Base-by-base conservation (phyloP, 306 rosid species). In the Purshia tridentata region DNA sequence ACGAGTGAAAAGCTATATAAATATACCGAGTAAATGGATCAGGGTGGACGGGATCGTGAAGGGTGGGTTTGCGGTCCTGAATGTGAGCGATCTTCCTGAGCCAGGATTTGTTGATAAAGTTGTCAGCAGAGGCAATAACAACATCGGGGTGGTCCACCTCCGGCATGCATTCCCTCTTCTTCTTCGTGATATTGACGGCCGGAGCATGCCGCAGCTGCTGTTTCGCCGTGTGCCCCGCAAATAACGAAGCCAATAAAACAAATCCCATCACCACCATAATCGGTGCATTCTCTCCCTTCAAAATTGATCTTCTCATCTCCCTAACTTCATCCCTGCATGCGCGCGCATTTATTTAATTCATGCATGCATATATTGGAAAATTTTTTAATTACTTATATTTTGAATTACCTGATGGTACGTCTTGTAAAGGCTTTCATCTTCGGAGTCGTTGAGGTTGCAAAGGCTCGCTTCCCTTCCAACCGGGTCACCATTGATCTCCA, bases 161-260 rank as follows among this genome's bases (percentile, higher is more conserved):
- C 11, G 52, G 49, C 16, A 76, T 1, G 39, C 78, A 62, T 10
- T 41, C 75, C 70, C 84, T 70, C 70, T 63, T 76, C 65, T 23
- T 66, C 75, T 81, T 81, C 53, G 29, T 65, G 39, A 71, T 1
- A 11, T 20, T 7, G 42, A 81, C 81, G 0, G 56, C 7, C 0
- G 84, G 84, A 14, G 77, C 54, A 66, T 81, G 78, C 78, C 71
- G 18, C 29, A 81, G 74, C 48, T 81, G 84, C 73, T 76, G 84
- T 35, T 76, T 72, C 6, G 6, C 78, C 58, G 54, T 81, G 81
- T 2, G 66, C 23, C 40, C 51, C 69, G 66, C 66, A 9, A 3
- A 79, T 72, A 4, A 41, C 5, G 16, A 71, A 0, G 67, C 74
- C 15, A 37, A 67, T 45, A 42, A 4, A 45, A 73, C 48, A 52